A percentile compares a stretch with the other conserved stretches of the same genome.
Conservation (phyloP, 371 early-diverging fungal species). For the Apophysomyces sp. region DNA sequence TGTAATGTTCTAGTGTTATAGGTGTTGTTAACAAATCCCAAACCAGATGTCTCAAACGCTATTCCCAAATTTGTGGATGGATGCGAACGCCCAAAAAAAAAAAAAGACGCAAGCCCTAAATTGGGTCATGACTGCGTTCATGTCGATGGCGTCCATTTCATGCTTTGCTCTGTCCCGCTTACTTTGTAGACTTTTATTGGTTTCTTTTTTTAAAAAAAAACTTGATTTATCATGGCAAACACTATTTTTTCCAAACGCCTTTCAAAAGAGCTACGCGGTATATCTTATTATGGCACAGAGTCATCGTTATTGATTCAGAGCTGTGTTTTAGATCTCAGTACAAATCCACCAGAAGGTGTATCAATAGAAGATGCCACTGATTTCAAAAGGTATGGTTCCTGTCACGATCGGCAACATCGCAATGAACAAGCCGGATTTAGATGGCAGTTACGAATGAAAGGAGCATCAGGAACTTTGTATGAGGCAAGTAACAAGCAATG, state of each 20-base stretch:
- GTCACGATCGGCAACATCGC: background rate
- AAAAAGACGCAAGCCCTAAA: no score
- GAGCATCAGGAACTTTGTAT: constrained; percentile 69
- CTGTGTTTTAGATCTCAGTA: constrained; percentile 44
- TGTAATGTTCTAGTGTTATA: no score
- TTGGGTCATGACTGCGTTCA: no score
- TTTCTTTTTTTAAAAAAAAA: background rate
- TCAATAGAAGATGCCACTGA: constrained; percentile 56
- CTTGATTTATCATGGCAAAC: constrained; percentile 14
- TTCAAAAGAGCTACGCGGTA: constrained; percentile 59
- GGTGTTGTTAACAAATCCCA: no score
- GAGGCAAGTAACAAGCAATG: constrained; percentile 39
- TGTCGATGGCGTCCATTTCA: no score
- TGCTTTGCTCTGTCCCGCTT: background rate
- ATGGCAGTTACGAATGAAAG: constrained; percentile 64
- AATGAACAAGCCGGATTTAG: constrained; percentile 14
- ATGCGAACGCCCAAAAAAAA: no score
- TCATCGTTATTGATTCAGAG: background rate
- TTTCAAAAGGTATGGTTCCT: constrained; percentile 50
- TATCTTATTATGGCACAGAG: background rate
- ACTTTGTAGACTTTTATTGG: background rate
- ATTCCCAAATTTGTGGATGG: no score
- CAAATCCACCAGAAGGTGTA: constrained; percentile 62
- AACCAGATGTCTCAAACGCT: no score
- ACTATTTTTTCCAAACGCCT: constrained; percentile 38